These are phyloP conservation scores for Diplodia mutila DNA, from an alignment of 2,329 filamentous ascomycete species.

Conservation along the genomic window DNA sequence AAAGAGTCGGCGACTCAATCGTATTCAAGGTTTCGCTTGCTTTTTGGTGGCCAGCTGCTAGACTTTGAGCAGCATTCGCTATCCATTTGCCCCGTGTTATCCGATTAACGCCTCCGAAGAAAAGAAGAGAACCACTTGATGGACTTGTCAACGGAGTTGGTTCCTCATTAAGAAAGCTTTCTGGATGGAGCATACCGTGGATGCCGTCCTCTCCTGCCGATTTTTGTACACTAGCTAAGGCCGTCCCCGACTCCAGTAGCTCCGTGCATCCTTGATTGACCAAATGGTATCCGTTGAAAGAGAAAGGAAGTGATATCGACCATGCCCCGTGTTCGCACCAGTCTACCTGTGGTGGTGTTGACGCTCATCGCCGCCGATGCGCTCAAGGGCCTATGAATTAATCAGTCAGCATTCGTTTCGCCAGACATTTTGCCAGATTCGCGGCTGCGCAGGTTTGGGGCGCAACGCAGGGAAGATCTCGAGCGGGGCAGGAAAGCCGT, in stretches of 20 bases:
- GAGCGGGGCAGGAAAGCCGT: constrained; percentile 2
- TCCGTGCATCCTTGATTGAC: constrained; percentile 4
- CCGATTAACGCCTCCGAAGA: constrained; percentile 1
- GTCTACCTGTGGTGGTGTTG: constrained; percentile 10
- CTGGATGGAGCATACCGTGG: constrained; percentile 17
- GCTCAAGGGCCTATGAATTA: constrained; percentile 40
- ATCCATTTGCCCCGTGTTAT: not conserved
- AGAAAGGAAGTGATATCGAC: constrained; percentile 2
- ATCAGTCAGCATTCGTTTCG: not conserved
- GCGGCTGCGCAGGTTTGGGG: not conserved
- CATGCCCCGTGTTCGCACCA: constrained; percentile 21
- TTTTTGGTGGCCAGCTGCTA: constrained; percentile 7
- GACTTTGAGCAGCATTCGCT: not conserved
- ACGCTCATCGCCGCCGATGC: constrained; percentile 39
- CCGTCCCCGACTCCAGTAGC: constrained; percentile 7
- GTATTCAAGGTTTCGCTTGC: not conserved
- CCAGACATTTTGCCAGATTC: not conserved
- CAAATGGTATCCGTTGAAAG: constrained; percentile 10
- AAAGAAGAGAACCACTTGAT: constrained; percentile 1
- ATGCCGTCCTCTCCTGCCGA: constrained; percentile 16
- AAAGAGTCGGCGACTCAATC: not conserved
- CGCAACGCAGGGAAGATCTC: not conserved
- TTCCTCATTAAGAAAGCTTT: not conserved
- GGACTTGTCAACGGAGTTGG: constrained; percentile 12
- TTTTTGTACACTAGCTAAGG: constrained; percentile 17